Conservation (phyloP, 495 filamentous ascomycete species). For the Geoglossum glabrum region DNA sequence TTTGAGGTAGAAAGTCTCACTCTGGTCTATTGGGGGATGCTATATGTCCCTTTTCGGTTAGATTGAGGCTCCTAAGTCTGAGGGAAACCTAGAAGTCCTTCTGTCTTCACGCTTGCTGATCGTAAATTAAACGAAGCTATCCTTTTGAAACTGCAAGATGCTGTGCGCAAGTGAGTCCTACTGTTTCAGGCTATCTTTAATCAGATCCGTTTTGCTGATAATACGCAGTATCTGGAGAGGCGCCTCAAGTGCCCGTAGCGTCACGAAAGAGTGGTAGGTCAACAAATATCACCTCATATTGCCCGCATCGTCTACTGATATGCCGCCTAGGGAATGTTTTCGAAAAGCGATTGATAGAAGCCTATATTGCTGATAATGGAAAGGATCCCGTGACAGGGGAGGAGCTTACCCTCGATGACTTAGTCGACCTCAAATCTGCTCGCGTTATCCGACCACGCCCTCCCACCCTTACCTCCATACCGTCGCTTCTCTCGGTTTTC, state of each 20-base stretch:
- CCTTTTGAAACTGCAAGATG: slow-evolving; percentile 22
- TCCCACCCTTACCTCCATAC: slow-evolving; percentile 88
- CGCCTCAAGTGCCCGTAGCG: slow-evolving; percentile 83
- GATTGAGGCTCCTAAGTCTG: background rate
- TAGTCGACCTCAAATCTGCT: slow-evolving; percentile 68
- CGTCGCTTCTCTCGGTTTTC: slow-evolving; percentile 86
- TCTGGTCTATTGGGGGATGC: too few relatives aligned
- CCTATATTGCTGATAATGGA: slow-evolving; percentile 83
- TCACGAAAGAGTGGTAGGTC: slow-evolving; percentile 78
- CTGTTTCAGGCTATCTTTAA: slow-evolving; percentile 9
- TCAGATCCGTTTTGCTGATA: background rate
- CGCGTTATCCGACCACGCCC: slow-evolving; percentile 73
- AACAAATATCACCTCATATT: background rate
- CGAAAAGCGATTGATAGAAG: slow-evolving; percentile 86
- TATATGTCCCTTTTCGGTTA: background rate
- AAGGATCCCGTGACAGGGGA: slow-evolving; percentile 88
- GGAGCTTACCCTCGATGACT: slow-evolving; percentile 64
- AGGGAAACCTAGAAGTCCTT: background rate
- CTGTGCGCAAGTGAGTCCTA: slow-evolving; percentile 51
- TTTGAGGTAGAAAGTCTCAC: background rate
- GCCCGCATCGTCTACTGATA: background rate
- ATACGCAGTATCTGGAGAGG: slow-evolving; percentile 76
- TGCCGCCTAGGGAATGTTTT: slow-evolving; percentile 51
- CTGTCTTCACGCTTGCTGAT: background rate
- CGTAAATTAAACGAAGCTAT: background rate